Percentiles rank a stretch among this genome's conserved stretches.
phyloP scores from a whole-genome alignment of 2,329 filamentous ascomycete species.

The Paraconiothyrium sp. region DNA sequence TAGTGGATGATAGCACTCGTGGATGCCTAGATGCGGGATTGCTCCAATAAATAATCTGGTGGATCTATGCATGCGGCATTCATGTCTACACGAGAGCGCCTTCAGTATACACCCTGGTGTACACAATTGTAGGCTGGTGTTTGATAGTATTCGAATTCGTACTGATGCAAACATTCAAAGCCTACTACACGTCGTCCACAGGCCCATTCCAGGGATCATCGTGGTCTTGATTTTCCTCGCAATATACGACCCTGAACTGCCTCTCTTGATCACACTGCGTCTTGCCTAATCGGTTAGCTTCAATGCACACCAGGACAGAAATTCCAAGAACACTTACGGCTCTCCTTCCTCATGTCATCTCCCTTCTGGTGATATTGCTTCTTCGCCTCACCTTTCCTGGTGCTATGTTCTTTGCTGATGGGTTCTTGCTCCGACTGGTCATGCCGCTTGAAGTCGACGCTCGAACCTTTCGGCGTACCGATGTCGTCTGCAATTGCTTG shows the following conservation, averaged over 20 bases:
- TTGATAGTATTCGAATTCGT: too few species aligned
- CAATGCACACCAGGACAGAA: not conserved
- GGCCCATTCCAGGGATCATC: too few species aligned
- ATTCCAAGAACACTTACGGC: not conserved
- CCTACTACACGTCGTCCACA: too few species aligned
- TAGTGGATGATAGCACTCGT: too few species aligned
- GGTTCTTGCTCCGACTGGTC: not conserved
- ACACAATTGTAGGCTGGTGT: too few species aligned
- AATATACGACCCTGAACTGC: not conserved
- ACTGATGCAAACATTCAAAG: too few species aligned
- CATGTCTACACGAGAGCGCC: too few species aligned
- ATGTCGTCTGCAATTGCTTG: conserved; percentile 11
- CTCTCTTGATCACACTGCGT: not conserved
- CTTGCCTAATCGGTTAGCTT: not conserved
- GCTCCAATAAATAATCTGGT: too few species aligned
- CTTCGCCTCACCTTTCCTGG: not conserved
- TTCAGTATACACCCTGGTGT: too few species aligned
- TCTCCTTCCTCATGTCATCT: not conserved
- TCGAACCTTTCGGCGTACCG: conserved; percentile 4
- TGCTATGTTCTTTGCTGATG: not conserved
- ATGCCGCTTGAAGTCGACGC: not conserved
- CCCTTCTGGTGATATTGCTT: not conserved
- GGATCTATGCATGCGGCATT: too few species aligned
- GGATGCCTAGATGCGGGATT: too few species aligned
- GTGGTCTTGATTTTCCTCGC: too few species aligned